Evolutionary conservation across 192 early-diverging fungal genomes (phyloP).

Genomic region (Rhizoclosmatium sp.): DNA sequence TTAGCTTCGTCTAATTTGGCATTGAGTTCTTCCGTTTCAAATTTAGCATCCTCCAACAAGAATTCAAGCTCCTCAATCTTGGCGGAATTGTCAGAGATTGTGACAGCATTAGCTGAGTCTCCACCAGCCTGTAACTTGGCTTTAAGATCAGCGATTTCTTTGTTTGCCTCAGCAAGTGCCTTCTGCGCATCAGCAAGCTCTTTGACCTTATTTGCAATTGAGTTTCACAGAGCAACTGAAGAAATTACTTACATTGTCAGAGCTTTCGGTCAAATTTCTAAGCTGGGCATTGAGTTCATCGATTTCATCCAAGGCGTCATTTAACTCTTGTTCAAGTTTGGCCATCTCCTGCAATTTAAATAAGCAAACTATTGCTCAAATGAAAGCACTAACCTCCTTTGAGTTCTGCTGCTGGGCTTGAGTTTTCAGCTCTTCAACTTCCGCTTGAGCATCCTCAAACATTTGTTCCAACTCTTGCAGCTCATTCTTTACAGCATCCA

Average conservation of each 20-base stretch:
- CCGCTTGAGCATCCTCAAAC: slow-evolving; percentile 38
- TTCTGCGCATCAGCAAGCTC: slow-evolving; percentile 2
- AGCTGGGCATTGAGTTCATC: slow-evolving; percentile 12
- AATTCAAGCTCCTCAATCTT: slow-evolving; percentile 27
- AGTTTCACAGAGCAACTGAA: too few relatives aligned
- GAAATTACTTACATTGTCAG: neutral
- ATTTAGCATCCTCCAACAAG: slow-evolving; percentile 5
- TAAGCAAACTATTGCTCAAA: neutral
- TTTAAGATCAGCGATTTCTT: neutral
- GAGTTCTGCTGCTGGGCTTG: neutral
- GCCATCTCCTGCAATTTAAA: neutral
- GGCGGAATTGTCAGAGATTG: neutral
- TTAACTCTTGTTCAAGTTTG: slow-evolving; percentile 14
- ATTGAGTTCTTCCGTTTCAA: neutral
- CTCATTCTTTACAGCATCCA: slow-evolving; percentile 12
- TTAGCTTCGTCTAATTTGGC: slow-evolving; percentile 14
- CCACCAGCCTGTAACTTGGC: neutral
- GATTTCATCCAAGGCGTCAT: slow-evolving; percentile 1
- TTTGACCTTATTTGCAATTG: too few relatives aligned
- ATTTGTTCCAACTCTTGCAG: slow-evolving; percentile 22
- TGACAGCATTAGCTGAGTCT: neutral
- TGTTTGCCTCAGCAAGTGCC: neutral
- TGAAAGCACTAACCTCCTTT: neutral
- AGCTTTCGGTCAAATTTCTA: neutral
- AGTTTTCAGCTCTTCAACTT: slow-evolving; percentile 15